Evolutionary conservation across 805 yeast genomes (phyloP).

Genomic region (Candida germanica): DNA sequence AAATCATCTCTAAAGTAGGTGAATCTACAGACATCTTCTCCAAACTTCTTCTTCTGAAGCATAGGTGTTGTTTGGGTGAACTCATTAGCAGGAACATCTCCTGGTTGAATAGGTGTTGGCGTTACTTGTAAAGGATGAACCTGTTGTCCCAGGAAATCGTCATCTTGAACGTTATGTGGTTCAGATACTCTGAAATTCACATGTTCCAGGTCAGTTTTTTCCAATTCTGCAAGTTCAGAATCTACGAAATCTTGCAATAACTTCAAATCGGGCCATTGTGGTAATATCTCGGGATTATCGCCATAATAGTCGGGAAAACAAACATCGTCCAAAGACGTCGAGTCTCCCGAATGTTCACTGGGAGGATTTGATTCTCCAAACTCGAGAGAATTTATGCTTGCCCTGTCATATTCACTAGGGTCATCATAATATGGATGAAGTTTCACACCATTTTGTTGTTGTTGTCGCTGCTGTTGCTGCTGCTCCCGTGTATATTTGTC

Average conservation of each 20-base stretch:
- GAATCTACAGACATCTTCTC: slow-evolving; percentile 53
- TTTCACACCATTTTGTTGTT: slow-evolving; percentile 2
- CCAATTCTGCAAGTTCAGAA: slow-evolving; percentile 3
- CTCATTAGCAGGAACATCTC: slow-evolving; percentile 46
- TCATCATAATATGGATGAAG: slow-evolving; percentile 3
- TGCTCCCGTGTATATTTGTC: slow-evolving; percentile 36
- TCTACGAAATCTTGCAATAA: slow-evolving; percentile 64
- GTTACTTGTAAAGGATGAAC: slow-evolving; percentile 53
- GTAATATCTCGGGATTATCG: slow-evolving; percentile 20
- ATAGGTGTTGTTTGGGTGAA: slow-evolving; percentile 25
- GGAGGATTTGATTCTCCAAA: slow-evolving; percentile 61
- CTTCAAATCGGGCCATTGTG: slow-evolving; percentile 78
- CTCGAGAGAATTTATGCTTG: slow-evolving; percentile 29
- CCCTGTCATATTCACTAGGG: slow-evolving; percentile 9
- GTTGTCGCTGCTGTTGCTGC: not conserved
- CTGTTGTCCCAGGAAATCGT: slow-evolving; percentile 32
- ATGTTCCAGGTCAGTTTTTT: slow-evolving; percentile 2
- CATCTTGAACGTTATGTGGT: slow-evolving; percentile 29
- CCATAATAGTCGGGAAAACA: slow-evolving; percentile 76
- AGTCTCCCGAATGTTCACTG: slow-evolving; percentile 56
- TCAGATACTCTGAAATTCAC: slow-evolving; percentile 11
- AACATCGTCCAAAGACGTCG: slow-evolving; percentile 85
- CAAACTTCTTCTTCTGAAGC: slow-evolving; percentile 15
- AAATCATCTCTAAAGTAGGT: slow-evolving; percentile 91
- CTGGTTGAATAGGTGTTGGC: slow-evolving; percentile 73